Evolutionary conservation across 257 asterid genomes (phyloP), one percentile per base, ranked within the genome.

Genomic region (Solanum boliviense): DNA sequence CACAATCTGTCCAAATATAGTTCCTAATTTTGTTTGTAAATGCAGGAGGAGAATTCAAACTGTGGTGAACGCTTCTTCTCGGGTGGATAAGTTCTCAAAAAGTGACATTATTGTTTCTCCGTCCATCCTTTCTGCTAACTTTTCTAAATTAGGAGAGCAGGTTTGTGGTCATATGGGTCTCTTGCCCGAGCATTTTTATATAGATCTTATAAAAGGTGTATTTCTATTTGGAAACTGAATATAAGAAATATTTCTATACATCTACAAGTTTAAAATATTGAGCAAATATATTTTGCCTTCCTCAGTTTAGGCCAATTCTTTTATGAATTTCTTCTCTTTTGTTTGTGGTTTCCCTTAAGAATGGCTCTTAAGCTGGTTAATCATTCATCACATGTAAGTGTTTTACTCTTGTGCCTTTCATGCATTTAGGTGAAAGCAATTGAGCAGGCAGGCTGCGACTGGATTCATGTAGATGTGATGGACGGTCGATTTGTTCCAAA

Each of bases 401-500:
- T 10, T 88, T 90, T 39, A 76, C 88, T 68, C 84, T 73, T 68
- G 84, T 62, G 62, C 48, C 23, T 91, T 68, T 60, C 88, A 48
- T 71, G 79, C 86, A 74, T 92, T 83, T 90, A 97, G 99, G 97
- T 97, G 68, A 97, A 97, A 94, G 99, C 99, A 71, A 95, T 97
- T 20, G 99, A 97, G 94, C 74, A 91, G 93, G 99, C 99, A 9
- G 99, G 99, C 84, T 97, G 99, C 70, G 99, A 97, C 88, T 97
- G 99, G 99, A 97, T 97, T 91, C 99, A 97, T 88, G 98, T 97
- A 86, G 99, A 97, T 92, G 99, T 97, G 89, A 97, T 97, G 99
- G 99, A 97, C 52, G 99, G 99, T 52, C 98, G 96, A 25, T 97
- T 97, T 90, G 99, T 96, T 83, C 99, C 99, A 71, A 97, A 97